Evolutionary conservation across 441 rosid genomes (phyloP).

Genomic region (Adansonia madagascariensis): DNA sequence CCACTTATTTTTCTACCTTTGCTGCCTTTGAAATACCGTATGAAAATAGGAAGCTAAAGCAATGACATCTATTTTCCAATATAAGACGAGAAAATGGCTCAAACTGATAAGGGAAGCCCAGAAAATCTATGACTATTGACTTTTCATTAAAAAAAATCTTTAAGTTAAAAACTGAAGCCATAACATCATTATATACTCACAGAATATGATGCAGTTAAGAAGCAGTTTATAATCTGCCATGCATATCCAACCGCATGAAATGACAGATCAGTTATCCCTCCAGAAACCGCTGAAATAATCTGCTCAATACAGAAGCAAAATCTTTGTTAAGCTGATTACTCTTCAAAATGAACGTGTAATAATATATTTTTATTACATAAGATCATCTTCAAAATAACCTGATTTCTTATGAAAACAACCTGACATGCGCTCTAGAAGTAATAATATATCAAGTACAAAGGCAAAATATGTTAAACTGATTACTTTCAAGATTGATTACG

Average conservation of each 20-base stretch:
- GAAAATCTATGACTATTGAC: no score
- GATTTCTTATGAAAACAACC: conserved; percentile 1
- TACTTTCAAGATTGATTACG: neutral
- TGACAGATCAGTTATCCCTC: conserved; percentile 94
- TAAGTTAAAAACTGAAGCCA: neutral
- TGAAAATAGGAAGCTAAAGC: no score
- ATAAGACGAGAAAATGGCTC: no score
- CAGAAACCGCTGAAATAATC: neutral
- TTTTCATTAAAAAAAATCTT: neutral
- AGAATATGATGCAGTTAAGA: conserved; percentile 92
- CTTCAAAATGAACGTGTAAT: neutral
- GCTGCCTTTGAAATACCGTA: no score
- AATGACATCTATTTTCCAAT: no score
- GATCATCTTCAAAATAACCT: conserved; percentile 1
- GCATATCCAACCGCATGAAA: conserved; percentile 59
- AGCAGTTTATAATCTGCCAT: conserved; percentile 81
- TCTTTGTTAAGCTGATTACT: neutral
- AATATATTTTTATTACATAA: neutral
- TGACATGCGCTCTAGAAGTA: neutral
- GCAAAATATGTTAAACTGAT: neutral
- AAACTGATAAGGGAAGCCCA: no score
- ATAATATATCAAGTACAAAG: neutral
- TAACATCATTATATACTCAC: conserved; percentile 54
- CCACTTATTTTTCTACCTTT: no score
- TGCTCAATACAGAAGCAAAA: neutral